These are phyloP conservation scores for Suillus decipiens DNA, from an alignment of 768 basidiomycete species.

Conservation along the genomic window DNA sequence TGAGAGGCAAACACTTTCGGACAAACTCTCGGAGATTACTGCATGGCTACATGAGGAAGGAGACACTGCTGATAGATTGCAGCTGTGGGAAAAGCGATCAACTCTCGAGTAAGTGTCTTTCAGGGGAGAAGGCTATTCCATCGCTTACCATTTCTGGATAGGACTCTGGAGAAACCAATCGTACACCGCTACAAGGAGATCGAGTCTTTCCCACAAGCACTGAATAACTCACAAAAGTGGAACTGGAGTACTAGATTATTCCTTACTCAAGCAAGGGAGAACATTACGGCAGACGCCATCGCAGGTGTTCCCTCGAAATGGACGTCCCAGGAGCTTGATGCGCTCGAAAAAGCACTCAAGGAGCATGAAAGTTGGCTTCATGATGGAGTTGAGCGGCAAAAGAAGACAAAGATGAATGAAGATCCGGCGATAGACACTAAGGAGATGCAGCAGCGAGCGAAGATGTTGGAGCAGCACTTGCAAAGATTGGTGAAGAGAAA, in stretches of 20 bases:
- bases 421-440: conserved; percentile 84
- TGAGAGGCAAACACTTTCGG: conserved; percentile 69
- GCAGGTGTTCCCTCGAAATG: conserved; percentile 72
- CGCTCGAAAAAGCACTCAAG: conserved; percentile 71
- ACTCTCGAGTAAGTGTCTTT: conserved; percentile 73
- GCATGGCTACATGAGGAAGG: conserved; percentile 84
- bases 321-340: conserved; percentile 83
- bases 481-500: conserved; percentile 70
- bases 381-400: conserved; percentile 82
- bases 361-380: conserved; percentile 86
- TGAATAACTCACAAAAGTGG: conserved; percentile 85
- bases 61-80: conserved; percentile 77
- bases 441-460: conserved; percentile 85
- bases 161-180: conserved; percentile 78
- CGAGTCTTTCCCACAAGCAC: conserved; percentile 76
- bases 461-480: conserved; percentile 74
- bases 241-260: conserved; percentile 89
- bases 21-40: conserved; percentile 72
- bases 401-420: conserved; percentile 66
- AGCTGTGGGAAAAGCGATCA: conserved; percentile 73
- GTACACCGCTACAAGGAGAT: conserved; percentile 89
- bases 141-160: conserved; percentile 31
- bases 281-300: conserved; percentile 66
- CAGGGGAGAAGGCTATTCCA: background rate
- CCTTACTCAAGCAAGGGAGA: conserved; percentile 74